Base-by-base conservation (phyloP, 169 alveolate genomes). In the Plasmodium falciparum region DNA sequence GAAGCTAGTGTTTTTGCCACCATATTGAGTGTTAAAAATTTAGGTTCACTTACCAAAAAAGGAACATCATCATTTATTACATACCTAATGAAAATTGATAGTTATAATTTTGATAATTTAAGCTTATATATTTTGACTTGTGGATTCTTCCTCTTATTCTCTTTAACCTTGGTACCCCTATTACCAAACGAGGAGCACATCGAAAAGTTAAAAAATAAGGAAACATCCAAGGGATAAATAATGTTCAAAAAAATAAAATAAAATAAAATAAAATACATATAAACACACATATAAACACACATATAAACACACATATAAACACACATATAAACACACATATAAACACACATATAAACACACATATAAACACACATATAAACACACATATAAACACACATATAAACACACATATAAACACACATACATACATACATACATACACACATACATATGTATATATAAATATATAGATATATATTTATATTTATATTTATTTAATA, bases 1-100 rank as follows among this genome's bases (percentile, higher is more conserved):
- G 99, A 98, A 94, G 99, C 99, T 52, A 95, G 99, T 49, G 98
- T 98, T 89, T 98, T 96, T 93, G 99, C 99, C 13, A 93, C 98
- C 65, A 96, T 98, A 90, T 95, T 97, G 96, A 96, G 99, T 17
- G 97, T 98, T 52, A 93, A 97, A 52, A 97, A 97, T 86, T 93
- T 97, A 22, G 99, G 99, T 3, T 93, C 96, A 13, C 90, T 97
- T 66, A 90, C 98, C 4, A 95, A 98, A 54, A 95, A 97, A 61
- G 95, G 96, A 26, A 85, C 97, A 39, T 98, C 99, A n/a, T 98
- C 99, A 9, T 54, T 97, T 26, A 91, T 98, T 3, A 96, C 98
- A 12, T 95, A 94, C 66, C 69, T 90, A 50, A 92, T 96, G 22
- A 98, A 98, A 8, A 97, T 98, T 1, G 97, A 98, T 22, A 95